Evolutionary conservation across 345 rosid species (phyloP), one percentile per base, ranked within the genome.

Genomic region (Capsella bursapastoris): DNA sequence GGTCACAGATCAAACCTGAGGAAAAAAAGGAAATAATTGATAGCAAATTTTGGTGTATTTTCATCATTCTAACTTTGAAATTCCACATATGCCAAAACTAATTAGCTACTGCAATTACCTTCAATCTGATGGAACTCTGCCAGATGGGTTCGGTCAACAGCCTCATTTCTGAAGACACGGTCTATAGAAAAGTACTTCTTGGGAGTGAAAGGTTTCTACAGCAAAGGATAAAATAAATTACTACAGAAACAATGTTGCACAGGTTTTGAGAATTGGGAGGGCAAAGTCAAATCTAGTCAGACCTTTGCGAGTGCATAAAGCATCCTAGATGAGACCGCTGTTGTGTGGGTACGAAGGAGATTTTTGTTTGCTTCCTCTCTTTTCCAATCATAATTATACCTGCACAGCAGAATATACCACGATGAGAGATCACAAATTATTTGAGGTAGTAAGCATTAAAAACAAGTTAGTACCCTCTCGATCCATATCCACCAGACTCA

Each of bases 121-220:
- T 94, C 97, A 59, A 90, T 91, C 79, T 94, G 98, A 81, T 94
- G 97, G 74, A 94, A 94, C 77, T 94, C 98, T 38, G 98, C 98
- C 29, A 94, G 89, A 85, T 90, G 97, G 49, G 97, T 94, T 41
- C 87, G 83, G 72, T 94, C 98, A 16, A 94, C 97, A n/a, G 98
- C 96, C 83, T 94, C 98, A 76, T 94, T 94, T 82, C 98, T 87
- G 87, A 91, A 94, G 70, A 94, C 98, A 65, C 97, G 95, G 69
- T 94, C 97, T 15, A 94, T 91, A 2, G 97, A 94, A 85, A 87
- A 94, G 83, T 90, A 94, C 74, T 83, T 90, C 83, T 94, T 91
- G 7, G 96, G 97, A 58, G 82, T 64, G 70, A 91, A 90, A 27
- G 96, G 83, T 80, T 81, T 63, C 93, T 84, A 80, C 62, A 38